Percentiles rank a stretch among this genome's conserved stretches.
phyloP scores from a whole-genome alignment of 257 asterid genomes.

The Nicotiana tabacum region DNA sequence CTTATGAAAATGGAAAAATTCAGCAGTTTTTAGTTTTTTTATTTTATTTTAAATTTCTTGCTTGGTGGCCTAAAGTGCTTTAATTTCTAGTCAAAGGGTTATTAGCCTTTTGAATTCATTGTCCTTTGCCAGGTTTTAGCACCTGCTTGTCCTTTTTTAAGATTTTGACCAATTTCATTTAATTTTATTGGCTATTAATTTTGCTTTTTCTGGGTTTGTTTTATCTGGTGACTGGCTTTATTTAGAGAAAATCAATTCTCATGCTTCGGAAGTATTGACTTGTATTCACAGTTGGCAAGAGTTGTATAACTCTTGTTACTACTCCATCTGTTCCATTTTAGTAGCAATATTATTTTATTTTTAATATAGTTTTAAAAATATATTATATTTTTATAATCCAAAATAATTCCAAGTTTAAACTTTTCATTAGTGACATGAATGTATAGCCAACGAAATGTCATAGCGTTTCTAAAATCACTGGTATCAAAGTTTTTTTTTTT shows the following conservation, averaged over 20 bases:
- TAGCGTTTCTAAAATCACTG: no score
- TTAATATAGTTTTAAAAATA: no score
- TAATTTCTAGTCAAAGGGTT: background rate
- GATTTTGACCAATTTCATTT: background rate
- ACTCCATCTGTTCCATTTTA: no score
- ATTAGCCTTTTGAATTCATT: background rate
- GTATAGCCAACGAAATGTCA: no score
- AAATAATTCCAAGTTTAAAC: no score
- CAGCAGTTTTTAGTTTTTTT: background rate
- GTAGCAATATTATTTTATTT: no score
- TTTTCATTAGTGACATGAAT: no score
- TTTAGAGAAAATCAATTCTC: background rate
- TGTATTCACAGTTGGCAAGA: background rate
- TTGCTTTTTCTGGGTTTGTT: background rate
- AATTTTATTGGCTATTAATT: background rate
- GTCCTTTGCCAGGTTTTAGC: background rate
- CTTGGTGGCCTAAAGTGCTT: background rate
- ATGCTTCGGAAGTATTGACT: background rate
- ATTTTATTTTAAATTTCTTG: no score
- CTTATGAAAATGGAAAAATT: background rate
- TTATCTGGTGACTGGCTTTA: background rate
- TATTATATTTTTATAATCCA: no score
- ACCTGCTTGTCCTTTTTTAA: background rate
- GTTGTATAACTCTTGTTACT: no score
- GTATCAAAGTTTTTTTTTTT: no score